A percentile compares a stretch with the other conserved stretches of the same genome.
Conservation (phyloP, 23 red algal species). For the Rhodosorus marinus region DNA sequence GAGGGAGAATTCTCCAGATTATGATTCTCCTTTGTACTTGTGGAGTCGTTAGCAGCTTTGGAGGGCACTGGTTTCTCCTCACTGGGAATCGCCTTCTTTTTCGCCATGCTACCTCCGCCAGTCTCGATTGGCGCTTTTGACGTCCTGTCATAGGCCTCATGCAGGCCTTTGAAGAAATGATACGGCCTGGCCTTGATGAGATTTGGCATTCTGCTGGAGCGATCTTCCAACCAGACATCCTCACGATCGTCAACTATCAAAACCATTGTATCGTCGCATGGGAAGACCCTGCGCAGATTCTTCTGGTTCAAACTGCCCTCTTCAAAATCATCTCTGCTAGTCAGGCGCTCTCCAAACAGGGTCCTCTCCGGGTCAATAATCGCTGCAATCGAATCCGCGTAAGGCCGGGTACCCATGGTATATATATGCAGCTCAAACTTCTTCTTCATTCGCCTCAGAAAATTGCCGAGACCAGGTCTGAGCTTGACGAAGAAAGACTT, state of each 20-base stretch:
- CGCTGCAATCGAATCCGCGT: conserved; percentile 62
- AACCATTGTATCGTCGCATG: conserved; percentile 95
- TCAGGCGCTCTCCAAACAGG: conserved; percentile 78
- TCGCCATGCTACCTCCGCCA: neutral
- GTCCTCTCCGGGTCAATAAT: conserved; percentile 54
- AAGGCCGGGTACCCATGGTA: conserved; percentile 88
- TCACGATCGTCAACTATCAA: conserved; percentile 96
- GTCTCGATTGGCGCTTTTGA: neutral
- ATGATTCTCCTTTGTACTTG: neutral
- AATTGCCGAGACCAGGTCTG: conserved; percentile 43
- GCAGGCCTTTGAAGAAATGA: conserved; percentile 59
- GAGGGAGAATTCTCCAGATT: neutral
- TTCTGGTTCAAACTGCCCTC: conserved; percentile 85
- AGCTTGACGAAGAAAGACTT: conserved; percentile 62
- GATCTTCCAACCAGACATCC: conserved; percentile 62
- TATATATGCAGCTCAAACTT: conserved; percentile 97
- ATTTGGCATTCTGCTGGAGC: conserved; percentile 22
- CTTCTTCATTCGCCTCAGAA: conserved; percentile 20
- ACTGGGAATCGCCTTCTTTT: neutral
- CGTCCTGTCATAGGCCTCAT: conserved; percentile 36
- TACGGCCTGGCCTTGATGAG: conserved; percentile 75
- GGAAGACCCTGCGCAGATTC: conserved; percentile 79
- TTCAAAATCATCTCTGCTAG: conserved; percentile 80
- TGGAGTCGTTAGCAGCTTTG: conserved; percentile 1
- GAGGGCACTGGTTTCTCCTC: neutral